These are phyloP conservation scores for Monilinia aucupariae DNA, from an alignment of 2,329 filamentous ascomycete genomes.

Conservation along the genomic window DNA sequence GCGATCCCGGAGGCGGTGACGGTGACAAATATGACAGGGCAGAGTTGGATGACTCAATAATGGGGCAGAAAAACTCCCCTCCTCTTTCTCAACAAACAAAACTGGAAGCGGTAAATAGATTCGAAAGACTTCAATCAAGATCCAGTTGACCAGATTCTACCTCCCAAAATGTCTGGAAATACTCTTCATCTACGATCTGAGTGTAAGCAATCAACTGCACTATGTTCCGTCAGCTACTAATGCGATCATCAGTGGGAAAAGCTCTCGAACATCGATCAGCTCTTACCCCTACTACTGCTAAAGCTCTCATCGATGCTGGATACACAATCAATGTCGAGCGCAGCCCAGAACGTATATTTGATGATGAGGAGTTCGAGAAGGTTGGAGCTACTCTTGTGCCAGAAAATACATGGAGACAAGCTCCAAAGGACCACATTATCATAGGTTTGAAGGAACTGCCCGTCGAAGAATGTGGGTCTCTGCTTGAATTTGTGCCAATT, in stretches of 20 bases:
- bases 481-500: not conserved
- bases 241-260: conserved; percentile 36
- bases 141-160: conserved; percentile 19
- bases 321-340: conserved; percentile 65
- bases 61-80: conserved; percentile 7
- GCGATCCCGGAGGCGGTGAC: conserved; percentile 11
- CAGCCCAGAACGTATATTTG: conserved; percentile 60
- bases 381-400: conserved; percentile 61
- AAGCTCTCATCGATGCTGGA: conserved; percentile 61
- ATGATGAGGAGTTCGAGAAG: conserved; percentile 55
- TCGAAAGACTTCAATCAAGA: not conserved
- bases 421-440: conserved; percentile 63
- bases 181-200: conserved; percentile 39
- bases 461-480: conserved; percentile 55
- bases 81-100: not conserved
- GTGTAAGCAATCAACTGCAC: conserved; percentile 32
- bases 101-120: not conserved
- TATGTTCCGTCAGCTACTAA: conserved; percentile 28
- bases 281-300: conserved; percentile 42
- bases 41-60: conserved; percentile 10
- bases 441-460: conserved; percentile 74
- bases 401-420: conserved; percentile 62
- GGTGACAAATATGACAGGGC: not conserved
- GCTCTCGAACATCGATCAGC: conserved; percentile 40
- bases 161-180: conserved; percentile 32